These are phyloP conservation scores for Pythium brachiatum DNA, from an alignment of 352 stramenopile genomes.

Conservation along the genomic window DNA sequence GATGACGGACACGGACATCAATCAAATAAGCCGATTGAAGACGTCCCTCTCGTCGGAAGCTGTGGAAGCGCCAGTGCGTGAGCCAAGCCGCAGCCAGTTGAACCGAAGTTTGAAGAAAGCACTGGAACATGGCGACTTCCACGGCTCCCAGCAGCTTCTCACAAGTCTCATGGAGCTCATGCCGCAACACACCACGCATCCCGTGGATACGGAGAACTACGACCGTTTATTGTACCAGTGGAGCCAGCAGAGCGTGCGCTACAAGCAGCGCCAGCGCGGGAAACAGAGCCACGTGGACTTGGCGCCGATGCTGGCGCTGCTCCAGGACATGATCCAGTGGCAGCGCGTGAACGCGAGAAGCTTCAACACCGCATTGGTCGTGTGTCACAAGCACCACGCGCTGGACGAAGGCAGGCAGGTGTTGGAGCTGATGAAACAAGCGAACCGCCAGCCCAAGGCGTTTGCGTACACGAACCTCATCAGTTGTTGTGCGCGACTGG, in stretches of 20 bases:
- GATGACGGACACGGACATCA: neutral
- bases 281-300: constrained; percentile 27
- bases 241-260: constrained; percentile 16
- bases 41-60: neutral
- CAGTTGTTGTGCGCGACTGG: constrained; percentile 52
- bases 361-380: constrained; percentile 72
- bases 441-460: constrained; percentile 26
- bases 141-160: constrained; percentile 8
- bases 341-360: constrained; percentile 41
- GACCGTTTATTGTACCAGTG: constrained; percentile 53
- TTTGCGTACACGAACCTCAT: constrained; percentile 63
- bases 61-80: neutral
- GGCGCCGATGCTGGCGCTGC: constrained; percentile 38
- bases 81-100: neutral
- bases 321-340: constrained; percentile 49
- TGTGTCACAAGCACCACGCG: constrained; percentile 48
- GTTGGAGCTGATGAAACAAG: constrained; percentile 42
- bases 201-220: constrained; percentile 38
- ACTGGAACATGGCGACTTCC: constrained; percentile 17
- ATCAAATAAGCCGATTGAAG: neutral
- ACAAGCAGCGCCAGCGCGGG: constrained; percentile 17
- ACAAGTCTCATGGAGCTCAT: constrained; percentile 7
- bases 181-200: neutral
- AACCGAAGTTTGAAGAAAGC: constrained; percentile 12
- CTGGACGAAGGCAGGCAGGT: constrained; percentile 38